phyloP scores from a whole-genome alignment of 2,329 filamentous ascomycete species.

The Alternaria gaisen region DNA sequence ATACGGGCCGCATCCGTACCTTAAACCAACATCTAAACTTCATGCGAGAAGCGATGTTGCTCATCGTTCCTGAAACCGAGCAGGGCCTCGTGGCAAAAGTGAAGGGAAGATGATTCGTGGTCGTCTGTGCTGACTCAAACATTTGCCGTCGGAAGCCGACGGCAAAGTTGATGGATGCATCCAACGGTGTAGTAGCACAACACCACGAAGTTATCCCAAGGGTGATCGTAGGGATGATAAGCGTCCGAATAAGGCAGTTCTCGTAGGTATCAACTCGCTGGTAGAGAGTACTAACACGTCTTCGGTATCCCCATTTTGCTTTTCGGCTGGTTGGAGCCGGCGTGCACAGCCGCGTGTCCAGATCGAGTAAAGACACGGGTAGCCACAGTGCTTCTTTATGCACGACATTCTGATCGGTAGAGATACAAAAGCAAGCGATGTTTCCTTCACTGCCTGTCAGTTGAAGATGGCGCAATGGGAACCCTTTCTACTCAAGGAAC shows the following conservation, averaged over 20 bases:
- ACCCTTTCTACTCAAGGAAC: constrained; percentile 1
- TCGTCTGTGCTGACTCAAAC: constrained; percentile 8
- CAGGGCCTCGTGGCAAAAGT: not conserved
- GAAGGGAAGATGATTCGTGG: not conserved
- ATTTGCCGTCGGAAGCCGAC: constrained; percentile 3
- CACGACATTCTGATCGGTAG: constrained; percentile 11
- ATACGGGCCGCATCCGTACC: constrained; percentile 20
- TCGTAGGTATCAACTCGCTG: not conserved
- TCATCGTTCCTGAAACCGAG: constrained; percentile 2
- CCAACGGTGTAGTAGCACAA: not conserved
- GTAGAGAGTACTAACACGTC: not conserved
- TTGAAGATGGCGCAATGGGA: not conserved
- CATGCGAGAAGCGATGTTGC: constrained; percentile 2
- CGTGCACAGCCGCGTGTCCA: not conserved
- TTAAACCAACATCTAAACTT: constrained; percentile 17
- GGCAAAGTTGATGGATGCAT: constrained; percentile 8
- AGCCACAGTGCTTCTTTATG: constrained; percentile 8
- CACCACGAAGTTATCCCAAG: not conserved
- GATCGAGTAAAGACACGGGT: constrained; percentile 7
- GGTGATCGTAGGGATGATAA: constrained; percentile 4
- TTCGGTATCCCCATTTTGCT: constrained; percentile 1
- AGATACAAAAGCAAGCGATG: constrained; percentile 1
- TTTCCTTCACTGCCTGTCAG: not conserved
- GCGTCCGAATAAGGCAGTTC: not conserved
- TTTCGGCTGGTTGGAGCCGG: not conserved